phyloP scores from a whole-genome alignment of 2,329 filamentous ascomycete species.

The Fusarium protoensiforme region DNA sequence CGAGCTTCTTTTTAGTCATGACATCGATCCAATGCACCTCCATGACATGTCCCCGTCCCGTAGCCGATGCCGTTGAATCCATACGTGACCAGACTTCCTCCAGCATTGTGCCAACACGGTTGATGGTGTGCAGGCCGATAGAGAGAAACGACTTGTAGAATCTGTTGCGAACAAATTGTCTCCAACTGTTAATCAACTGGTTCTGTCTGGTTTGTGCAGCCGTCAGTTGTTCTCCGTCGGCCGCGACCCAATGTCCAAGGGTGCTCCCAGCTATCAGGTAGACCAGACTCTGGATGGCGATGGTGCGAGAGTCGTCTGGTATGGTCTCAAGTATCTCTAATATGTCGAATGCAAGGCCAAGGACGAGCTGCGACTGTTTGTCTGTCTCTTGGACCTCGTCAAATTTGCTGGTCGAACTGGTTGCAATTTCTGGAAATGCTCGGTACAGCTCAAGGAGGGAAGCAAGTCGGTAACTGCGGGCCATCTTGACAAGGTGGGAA shows the following conservation, averaged over 20 bases:
- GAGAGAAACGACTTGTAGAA: background rate
- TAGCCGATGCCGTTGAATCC: background rate
- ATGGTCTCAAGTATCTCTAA: background rate
- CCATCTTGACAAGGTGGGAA: background rate
- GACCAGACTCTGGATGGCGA: background rate
- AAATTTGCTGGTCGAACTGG: background rate
- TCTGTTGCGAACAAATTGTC: background rate
- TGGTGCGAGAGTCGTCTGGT: background rate
- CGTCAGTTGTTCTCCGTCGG: background rate
- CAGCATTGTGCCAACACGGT: background rate
- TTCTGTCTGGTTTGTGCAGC: background rate
- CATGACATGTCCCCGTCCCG: background rate
- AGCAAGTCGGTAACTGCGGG: background rate
- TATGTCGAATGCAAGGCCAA: background rate
- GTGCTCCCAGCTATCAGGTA: background rate
- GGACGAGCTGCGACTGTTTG: background rate
- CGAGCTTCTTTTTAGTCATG: background rate
- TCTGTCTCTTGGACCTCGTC: background rate
- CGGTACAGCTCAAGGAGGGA: background rate
- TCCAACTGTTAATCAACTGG: background rate
- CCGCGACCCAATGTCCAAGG: background rate
- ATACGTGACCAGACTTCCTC: background rate
- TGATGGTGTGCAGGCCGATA: background rate
- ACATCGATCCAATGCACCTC: background rate
- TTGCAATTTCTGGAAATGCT: background rate